Evolutionary conservation across 2,329 filamentous ascomycete genomes (phyloP), one percentile per base, ranked within the genome.

Genomic region (Aspergillus ochraceus): DNA sequence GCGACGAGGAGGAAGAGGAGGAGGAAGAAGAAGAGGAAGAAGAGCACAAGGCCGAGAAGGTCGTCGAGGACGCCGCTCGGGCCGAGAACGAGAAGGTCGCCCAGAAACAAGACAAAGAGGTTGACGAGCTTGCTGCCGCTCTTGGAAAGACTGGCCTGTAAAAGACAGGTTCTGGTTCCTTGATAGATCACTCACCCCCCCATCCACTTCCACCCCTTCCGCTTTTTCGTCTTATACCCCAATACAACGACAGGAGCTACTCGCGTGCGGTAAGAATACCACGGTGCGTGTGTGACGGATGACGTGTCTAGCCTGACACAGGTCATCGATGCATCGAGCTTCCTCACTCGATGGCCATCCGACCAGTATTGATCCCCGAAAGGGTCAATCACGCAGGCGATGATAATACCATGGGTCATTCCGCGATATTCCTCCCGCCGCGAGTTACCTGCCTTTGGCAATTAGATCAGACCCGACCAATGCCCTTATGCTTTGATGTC

Each of bases 121-220:
- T 98, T 45, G 92, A 97, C 69, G 88, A 87, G 50, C 80, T 98
- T 70, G 90, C 92, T 17, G 85, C 89, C 73, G 83, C 86, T 71
- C 78, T 98, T 67, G 86, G 84, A 62, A 93, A 93, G 84, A 90
- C 91, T 19, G 71, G 64, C 56, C 63, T 74, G 57, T 74, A 75
- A 42, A 42, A 42, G 58, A 54, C 57, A 26, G 26, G 9, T 24
- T 29, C 45, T 9, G 39, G 29, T 12, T 29, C 32, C 47, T 53
- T 17, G 19, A 42, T 42, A 29, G 30, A 51, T 26, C 26, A 59
- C 11, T 39, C 26, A 26, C 30, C 32, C n/a, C 19, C 46, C 32
- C 32, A 17, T 52, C 49, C 49, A 30, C 20, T 24, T 36, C 24
- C 42, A 46, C 12, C 22, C 20, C 47, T 24, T 17, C 32, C 22